Evolutionary conservation across 2,329 filamentous ascomycete species (phyloP), one percentile per base, ranked within the genome.

Genomic region (Xylaria sp.): DNA sequence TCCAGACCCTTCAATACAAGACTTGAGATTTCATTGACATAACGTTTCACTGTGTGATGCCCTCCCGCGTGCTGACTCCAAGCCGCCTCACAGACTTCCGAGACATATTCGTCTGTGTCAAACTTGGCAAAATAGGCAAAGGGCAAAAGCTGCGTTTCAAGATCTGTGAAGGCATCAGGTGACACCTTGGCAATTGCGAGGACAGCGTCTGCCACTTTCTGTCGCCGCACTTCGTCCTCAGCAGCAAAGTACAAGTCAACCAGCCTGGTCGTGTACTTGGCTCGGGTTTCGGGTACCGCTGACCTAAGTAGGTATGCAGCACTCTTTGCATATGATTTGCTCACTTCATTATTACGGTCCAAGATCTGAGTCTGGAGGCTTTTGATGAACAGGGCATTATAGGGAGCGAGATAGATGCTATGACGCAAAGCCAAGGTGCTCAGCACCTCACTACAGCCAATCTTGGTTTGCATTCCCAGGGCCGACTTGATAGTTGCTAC

Each of bases 41-140:
- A 97, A 1, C 97, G 85, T 49, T 90, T 85, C 4, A 97, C 92
- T 0, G 92, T 90, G 31, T 94, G 87, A 33, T 85, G 88, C 46
- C 92, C 94, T 52, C 94, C 94, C 0, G 96, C 94, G 72, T 96
- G 94, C 69, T 97, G 92, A 51, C 87, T 85, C 95, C 95, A 99
- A 0, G 93, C 92, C 60, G 93, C 90, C 38, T 87, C 83, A 72
- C 96, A 96, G n/a, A 88, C 85, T 67, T 92, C 89, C 59, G 86
- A 84, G 3, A 94, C 91, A 68, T 92, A 89, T 54, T 91, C 89
- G 70, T 96, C 89, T 0, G 86, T 87, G 73, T 99, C 95, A 71
- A 97, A 91, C 71, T 92, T 92, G 2, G 88, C 92, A 28, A 98
- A 83, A 73, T 96, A 99, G 1, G 94, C 85, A 70, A 98, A 94